Evolutionary conservation across 371 early-diverging fungal genomes (phyloP), one percentile per base, ranked within the genome.

Genomic region (Mortierella sp.): DNA sequence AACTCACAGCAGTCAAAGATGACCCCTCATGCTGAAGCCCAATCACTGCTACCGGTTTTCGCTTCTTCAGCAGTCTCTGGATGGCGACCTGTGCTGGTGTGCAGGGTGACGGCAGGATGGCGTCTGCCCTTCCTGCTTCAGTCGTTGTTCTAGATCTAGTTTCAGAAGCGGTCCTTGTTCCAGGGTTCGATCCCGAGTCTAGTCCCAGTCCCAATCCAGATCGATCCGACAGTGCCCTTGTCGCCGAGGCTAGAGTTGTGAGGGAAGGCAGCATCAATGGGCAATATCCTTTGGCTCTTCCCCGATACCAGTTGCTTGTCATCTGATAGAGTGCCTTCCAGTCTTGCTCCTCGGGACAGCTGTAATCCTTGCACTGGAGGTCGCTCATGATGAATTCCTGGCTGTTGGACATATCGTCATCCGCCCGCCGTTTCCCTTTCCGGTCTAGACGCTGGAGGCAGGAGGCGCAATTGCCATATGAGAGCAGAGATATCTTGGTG

Each of bases 291-390:
- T 75, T 75, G 41, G 89, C 89, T 48, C 87, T 81, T 1, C 91
- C 91, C 3, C 70, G 86, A 60, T 90, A 89, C 93, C 93, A 93
- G 75, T 92, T 91, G n/a, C 82, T 80, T 3, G 90, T 91, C 65
- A 89, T 84, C 21, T 90, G 87, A 70, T 93, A 93, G 80, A 92
- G 87, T 63, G 90, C 90, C 71, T 89, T 90, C 92, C 92, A 92
- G 16, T 83, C 80, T n/a, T 75, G 44, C 41, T 77, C 75, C 29
- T 78, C 63, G 3, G 18, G 46, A 41, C 38, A 38, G 41, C 18
- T 38, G 43, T 68, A 24, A 10, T 68, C 68, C 38, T 68, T 68
- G 68, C 41, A 24, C 43, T 38, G 65, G 24, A 38, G 18, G 65
- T 68, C 3, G 24, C 43, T 8, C 24, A 43, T 44, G 63, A 21